phyloP scores from a whole-genome alignment of 768 basidiomycete species.

The Amylocystis lapponica region DNA sequence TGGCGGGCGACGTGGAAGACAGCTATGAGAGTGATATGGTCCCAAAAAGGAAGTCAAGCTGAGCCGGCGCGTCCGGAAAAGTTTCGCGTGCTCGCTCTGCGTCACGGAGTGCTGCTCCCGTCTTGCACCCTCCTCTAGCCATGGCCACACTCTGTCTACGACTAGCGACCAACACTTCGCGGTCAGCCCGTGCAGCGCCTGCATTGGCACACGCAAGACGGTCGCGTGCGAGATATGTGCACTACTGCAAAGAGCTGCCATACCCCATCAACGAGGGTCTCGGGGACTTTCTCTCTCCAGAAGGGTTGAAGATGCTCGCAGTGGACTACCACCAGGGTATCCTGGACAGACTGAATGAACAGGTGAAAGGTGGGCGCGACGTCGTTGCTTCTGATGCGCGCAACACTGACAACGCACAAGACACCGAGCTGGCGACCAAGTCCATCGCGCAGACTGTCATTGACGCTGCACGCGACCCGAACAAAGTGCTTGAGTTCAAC shows the following conservation, averaged over 20 bases:
- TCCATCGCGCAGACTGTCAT: slow-evolving; percentile 71
- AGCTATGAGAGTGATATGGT: background rate
- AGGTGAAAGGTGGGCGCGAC: slow-evolving; percentile 54
- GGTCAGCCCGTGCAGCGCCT: slow-evolving; percentile 10
- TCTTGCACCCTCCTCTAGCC: background rate
- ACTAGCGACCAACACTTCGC: slow-evolving; percentile 8
- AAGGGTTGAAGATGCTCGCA: slow-evolving; percentile 64
- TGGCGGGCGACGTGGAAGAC: slow-evolving; percentile 18
- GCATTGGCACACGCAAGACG: slow-evolving; percentile 11
- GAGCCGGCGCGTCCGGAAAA: slow-evolving; percentile 13
- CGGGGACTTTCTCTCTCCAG: slow-evolving; percentile 71
- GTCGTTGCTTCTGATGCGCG: background rate
- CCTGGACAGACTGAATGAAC: slow-evolving; percentile 68
- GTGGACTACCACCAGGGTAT: slow-evolving; percentile 86
- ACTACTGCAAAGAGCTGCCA: slow-evolving; percentile 48
- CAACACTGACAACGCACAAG: slow-evolving; percentile 6
- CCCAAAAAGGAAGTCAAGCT: slow-evolving; percentile 8
- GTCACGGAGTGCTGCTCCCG: background rate
- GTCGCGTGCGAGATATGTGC: slow-evolving; percentile 32
- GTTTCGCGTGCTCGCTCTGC: slow-evolving; percentile 9
- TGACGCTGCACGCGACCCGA: slow-evolving; percentile 51
- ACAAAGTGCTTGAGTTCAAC: slow-evolving; percentile 72
- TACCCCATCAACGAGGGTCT: slow-evolving; percentile 70
- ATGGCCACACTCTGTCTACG: slow-evolving; percentile 17
- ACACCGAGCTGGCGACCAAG: slow-evolving; percentile 39